A percentile compares a stretch with the other conserved stretches of the same genome.
Conservation (phyloP, 768 basidiomycete species). For the Hortiboletus campestris region DNA sequence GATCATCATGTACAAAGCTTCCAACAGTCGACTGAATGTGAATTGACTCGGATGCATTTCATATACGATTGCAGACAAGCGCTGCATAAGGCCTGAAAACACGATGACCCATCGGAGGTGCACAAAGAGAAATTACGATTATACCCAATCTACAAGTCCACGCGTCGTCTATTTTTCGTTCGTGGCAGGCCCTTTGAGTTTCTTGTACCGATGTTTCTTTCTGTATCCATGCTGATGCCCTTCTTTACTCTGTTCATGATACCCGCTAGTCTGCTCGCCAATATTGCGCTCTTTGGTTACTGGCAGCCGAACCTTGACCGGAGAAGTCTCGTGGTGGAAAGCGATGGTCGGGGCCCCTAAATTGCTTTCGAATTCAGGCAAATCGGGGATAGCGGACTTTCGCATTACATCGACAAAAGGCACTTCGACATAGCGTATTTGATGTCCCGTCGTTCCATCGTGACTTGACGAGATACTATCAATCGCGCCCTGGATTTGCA, state of each 20-base stretch:
- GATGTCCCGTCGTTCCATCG: slow-evolving; percentile 2
- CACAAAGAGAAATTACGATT: background rate
- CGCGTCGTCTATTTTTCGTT: slow-evolving; percentile 6
- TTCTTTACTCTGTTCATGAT: slow-evolving; percentile 9
- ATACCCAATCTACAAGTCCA: slow-evolving; percentile 17
- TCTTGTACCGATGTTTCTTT: slow-evolving; percentile 24
- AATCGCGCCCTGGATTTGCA: slow-evolving; percentile 2
- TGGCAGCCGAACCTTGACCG: slow-evolving; percentile 33
- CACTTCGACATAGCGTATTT: slow-evolving; percentile 12
- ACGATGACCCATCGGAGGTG: background rate
- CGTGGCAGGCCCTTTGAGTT: slow-evolving; percentile 13
- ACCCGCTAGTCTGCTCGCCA: slow-evolving; percentile 1
- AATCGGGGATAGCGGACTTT: slow-evolving; percentile 14
- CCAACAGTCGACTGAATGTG: background rate
- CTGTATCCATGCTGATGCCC: slow-evolving; percentile 20
- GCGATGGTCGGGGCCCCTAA: background rate
- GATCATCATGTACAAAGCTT: background rate
- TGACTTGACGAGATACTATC: slow-evolving; percentile 13
- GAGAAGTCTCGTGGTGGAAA: slow-evolving; percentile 19
- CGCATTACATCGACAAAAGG: slow-evolving; percentile 6
- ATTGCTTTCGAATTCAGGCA: slow-evolving; percentile 7
- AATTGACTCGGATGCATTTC: slow-evolving; percentile 3
- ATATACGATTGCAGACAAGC: slow-evolving; percentile 8
- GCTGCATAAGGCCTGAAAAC: background rate
- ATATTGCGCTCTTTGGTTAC: slow-evolving; percentile 13